Evolutionary conservation across 2,329 filamentous ascomycete species (phyloP).

Genomic region (Colletotrichum orchidophilum): DNA sequence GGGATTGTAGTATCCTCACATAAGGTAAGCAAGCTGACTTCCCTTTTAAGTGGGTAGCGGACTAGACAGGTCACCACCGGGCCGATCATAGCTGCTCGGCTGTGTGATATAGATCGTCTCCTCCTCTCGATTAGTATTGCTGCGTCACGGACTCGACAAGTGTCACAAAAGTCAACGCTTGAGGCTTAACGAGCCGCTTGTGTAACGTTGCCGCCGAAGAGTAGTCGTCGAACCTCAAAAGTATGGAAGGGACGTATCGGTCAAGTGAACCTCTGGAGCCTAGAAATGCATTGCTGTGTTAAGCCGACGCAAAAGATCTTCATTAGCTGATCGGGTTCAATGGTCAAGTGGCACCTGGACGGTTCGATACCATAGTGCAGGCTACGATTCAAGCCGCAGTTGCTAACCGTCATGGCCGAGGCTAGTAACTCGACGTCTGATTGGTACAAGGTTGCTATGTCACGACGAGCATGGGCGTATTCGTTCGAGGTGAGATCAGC

Average conservation of each 20-base stretch:
- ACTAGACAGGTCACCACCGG: too few species aligned
- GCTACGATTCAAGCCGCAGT: neutral
- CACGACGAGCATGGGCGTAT: neutral
- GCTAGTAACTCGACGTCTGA: neutral
- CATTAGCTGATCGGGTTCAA: neutral
- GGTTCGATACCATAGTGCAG: neutral
- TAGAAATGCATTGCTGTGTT: neutral
- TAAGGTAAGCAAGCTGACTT: neutral
- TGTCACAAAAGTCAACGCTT: neutral
- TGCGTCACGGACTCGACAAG: neutral
- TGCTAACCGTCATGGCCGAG: neutral
- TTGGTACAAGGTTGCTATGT: neutral
- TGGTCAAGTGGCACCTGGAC: neutral
- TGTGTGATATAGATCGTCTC: too few species aligned
- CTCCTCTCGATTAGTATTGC: neutral
- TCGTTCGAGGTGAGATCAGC: neutral
- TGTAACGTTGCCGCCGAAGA: neutral
- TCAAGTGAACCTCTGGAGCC: too few species aligned
- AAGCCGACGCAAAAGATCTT: neutral
- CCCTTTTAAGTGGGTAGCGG: neutral
- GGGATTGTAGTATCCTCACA: neutral
- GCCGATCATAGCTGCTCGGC: neutral
- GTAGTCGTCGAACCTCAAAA: neutral
- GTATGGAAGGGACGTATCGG: neutral
- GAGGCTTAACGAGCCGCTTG: neutral